phyloP scores from a whole-genome alignment of 768 basidiomycete species.

The Baorangia bicolor region DNA sequence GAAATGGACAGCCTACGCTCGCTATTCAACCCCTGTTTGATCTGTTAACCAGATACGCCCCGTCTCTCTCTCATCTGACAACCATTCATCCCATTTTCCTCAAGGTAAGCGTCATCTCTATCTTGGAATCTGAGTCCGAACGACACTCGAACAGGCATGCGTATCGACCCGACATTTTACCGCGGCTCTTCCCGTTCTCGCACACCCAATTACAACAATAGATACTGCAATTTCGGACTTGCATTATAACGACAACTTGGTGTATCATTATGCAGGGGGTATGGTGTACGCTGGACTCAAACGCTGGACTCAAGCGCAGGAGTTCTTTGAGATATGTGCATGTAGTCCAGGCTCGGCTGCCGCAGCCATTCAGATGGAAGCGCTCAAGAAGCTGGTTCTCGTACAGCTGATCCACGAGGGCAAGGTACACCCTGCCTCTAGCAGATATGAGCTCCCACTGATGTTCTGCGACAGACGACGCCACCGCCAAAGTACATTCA shows the following conservation, averaged over 20 bases:
- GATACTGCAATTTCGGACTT: conserved; percentile 63
- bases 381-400: conserved; percentile 78
- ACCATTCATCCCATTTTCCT: conserved; percentile 70
- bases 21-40: conserved; percentile 59
- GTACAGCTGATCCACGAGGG: conserved; percentile 79
- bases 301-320: conserved; percentile 66
- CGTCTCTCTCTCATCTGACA: conserved; percentile 58
- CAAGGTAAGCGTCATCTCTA: conserved; percentile 40
- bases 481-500: conserved; percentile 76
- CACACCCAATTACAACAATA: conserved; percentile 63
- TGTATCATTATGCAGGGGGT: conserved; percentile 85
- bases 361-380: conserved; percentile 78
- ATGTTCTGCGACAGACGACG: conserved; percentile 22
- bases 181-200: conserved; percentile 60
- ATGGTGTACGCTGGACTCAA: conserved; percentile 62
- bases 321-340: conserved; percentile 79
- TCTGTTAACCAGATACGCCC: conserved; percentile 63
- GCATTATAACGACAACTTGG: conserved; percentile 72
- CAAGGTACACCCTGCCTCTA: conserved; percentile 43
- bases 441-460: not conserved
- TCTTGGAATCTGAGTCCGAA: not conserved
- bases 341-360: conserved; percentile 57
- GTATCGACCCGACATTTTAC: conserved; percentile 52
- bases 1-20: conserved; percentile 35
- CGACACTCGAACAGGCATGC: conserved; percentile 47